Conservation (phyloP, 352 stramenopile genomes). For the Phytophthora fragariae region DNA sequence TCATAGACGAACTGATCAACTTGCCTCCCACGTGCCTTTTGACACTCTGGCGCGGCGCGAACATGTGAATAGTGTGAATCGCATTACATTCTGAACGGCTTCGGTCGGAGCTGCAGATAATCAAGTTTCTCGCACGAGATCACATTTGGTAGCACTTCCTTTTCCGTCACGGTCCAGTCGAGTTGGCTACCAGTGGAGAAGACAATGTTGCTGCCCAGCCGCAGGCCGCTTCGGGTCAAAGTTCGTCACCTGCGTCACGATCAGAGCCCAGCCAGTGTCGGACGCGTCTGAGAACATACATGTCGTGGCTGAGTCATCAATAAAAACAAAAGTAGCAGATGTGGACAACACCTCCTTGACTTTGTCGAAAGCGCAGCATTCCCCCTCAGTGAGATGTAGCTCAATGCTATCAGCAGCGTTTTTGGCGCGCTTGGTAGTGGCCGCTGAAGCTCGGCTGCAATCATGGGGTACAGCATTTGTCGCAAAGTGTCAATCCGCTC, state of each 20-base stretch:
- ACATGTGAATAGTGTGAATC: no score
- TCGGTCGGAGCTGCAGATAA: no score
- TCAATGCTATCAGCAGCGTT: background rate
- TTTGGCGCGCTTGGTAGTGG: background rate
- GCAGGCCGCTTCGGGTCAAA: background rate
- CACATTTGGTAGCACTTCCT: no score
- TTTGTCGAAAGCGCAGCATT: constrained; percentile 1
- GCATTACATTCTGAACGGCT: no score
- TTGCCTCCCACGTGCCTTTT: no score
- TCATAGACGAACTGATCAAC: no score
- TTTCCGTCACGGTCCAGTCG: background rate
- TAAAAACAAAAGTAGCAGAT: background rate
- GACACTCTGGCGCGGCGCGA: no score
- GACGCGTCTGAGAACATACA: constrained; percentile 8
- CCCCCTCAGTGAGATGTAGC: background rate
- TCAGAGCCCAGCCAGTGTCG: constrained; percentile 3
- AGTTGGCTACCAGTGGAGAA: background rate
- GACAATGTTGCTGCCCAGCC: background rate
- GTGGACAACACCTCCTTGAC: constrained; percentile 4
- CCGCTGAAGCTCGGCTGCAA: background rate
- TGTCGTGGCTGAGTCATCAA: background rate
- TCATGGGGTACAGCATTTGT: background rate
- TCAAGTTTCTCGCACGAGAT: no score
- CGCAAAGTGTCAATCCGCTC: background rate
- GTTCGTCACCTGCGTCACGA: background rate